Conservation (phyloP, 257 asterid genomes). For the Primulina eburnea region DNA sequence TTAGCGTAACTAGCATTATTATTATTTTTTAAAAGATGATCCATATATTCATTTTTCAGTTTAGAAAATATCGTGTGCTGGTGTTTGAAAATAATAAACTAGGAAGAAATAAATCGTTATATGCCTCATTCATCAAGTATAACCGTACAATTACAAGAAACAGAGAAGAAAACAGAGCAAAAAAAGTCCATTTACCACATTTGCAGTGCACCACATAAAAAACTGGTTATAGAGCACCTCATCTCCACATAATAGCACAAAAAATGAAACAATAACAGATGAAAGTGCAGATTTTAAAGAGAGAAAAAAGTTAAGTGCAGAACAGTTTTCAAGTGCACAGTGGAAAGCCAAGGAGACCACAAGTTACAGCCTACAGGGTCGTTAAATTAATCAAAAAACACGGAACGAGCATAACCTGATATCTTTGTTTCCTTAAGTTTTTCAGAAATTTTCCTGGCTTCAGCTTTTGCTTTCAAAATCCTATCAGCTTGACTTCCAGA, state of each 20-base stretch:
- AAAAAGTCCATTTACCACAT: neutral
- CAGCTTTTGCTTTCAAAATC: conserved; percentile 54
- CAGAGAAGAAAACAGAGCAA: neutral
- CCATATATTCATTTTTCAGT: no score
- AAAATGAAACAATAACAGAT: neutral
- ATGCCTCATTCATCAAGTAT: neutral
- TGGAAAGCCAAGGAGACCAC: neutral
- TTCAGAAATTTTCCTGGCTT: conserved; percentile 56
- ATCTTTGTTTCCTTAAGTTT: conserved; percentile 60
- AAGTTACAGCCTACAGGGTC: neutral
- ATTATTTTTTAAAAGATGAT: neutral
- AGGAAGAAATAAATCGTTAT: neutral
- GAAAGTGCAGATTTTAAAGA: neutral
- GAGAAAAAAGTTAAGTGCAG: neutral
- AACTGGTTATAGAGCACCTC: conserved; percentile 1
- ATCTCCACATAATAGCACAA: neutral
- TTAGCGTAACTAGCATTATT: neutral
- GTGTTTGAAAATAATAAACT: neutral
- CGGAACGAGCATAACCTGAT: conserved; percentile 47
- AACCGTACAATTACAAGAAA: no score
- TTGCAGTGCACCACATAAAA: no score
- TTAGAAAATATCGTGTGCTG: neutral
- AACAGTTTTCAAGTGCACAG: neutral
- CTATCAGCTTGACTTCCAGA: conserved; percentile 98
- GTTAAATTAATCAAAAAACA: neutral